Percentiles rank a stretch among this genome's conserved stretches.
Conservation (phyloP, 1,284 basidiomycete species). For the Rhodotorula glutinis region DNA sequence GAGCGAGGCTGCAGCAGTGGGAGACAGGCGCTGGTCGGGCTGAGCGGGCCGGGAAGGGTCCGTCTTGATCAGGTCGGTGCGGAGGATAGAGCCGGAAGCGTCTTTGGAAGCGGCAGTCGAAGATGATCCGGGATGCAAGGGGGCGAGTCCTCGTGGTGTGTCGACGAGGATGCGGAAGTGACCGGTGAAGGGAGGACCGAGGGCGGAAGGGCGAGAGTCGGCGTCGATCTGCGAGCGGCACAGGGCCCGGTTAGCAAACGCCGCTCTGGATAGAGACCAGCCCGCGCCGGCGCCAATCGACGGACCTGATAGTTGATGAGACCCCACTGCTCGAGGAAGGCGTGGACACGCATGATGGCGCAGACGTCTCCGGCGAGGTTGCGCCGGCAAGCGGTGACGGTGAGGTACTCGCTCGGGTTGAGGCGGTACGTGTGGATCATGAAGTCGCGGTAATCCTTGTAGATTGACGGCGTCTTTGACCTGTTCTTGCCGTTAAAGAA, state of each 20-base stretch:
- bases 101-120: too few relatives aligned
- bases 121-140: conserved; percentile 80
- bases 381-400: conserved; percentile 91
- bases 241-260: too few relatives aligned
- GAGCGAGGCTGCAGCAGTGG: conserved; percentile 23
- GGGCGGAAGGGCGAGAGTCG: conserved; percentile 85
- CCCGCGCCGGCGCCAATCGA: too few relatives aligned
- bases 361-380: conserved; percentile 98
- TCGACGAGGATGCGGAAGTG: conserved; percentile 98
- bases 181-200: conserved; percentile 96
- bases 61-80: conserved; percentile 82
- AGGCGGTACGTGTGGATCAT: conserved; percentile 99
- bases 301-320: conserved; percentile 94
- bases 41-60: conserved; percentile 42
- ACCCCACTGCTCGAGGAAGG: conserved; percentile 98
- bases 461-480: conserved; percentile 92
- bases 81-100: conserved; percentile 62
- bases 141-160: conserved; percentile 91
- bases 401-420: conserved; percentile 91
- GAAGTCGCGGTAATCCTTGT: conserved; percentile 99
- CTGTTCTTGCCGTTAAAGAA: conserved; percentile 97
- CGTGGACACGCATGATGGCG: conserved; percentile 97
- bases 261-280: too few relatives aligned
- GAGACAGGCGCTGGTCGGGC: conserved; percentile 38
- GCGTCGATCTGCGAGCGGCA: conserved; percentile 77